Percentiles rank a stretch among this genome's conserved stretches.
Conservation (phyloP, 345 rosid genomes). For the Hypericum androsaemum region DNA sequence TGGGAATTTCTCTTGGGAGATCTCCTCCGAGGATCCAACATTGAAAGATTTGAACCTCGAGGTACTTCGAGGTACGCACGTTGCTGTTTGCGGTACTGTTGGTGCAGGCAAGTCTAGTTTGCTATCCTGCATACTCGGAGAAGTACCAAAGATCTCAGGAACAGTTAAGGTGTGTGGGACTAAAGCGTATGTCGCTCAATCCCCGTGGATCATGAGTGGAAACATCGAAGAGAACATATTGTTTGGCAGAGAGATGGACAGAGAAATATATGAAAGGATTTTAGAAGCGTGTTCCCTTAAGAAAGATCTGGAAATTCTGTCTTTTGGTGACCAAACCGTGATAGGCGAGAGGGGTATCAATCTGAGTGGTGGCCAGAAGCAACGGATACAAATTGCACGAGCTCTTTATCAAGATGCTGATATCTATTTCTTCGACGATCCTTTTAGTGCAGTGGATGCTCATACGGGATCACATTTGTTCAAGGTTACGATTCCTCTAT, state of each 20-base stretch:
- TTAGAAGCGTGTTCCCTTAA: constrained; percentile 66
- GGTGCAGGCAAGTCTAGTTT: constrained; percentile 80
- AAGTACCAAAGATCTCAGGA: constrained; percentile 58
- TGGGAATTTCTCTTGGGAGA: constrained; percentile 56
- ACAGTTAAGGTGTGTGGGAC: constrained; percentile 48
- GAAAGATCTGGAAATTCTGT: constrained; percentile 59
- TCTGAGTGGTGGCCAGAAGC: constrained; percentile 88
- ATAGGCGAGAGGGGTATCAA: constrained; percentile 89
- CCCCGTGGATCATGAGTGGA: constrained; percentile 89
- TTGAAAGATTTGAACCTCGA: constrained; percentile 43
- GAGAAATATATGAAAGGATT: constrained; percentile 43
- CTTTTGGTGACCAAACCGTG: constrained; percentile 69
- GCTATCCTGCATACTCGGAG: constrained; percentile 62
- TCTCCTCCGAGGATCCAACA: constrained; percentile 30
- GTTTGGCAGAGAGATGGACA: constrained; percentile 67
- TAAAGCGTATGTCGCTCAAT: constrained; percentile 71
- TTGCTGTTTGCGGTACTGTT: constrained; percentile 73
- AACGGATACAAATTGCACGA: constrained; percentile 71
- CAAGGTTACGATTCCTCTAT: constrained; percentile 28
- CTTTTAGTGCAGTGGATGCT: constrained; percentile 88
- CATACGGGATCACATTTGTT: constrained; percentile 79
- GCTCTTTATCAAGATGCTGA: constrained; percentile 84
- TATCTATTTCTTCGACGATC: constrained; percentile 80
- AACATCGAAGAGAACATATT: constrained; percentile 72
- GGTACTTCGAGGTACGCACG: constrained; percentile 46